phyloP scores from a whole-genome alignment of 495 filamentous ascomycete species.

The Xylaria cubensis region DNA sequence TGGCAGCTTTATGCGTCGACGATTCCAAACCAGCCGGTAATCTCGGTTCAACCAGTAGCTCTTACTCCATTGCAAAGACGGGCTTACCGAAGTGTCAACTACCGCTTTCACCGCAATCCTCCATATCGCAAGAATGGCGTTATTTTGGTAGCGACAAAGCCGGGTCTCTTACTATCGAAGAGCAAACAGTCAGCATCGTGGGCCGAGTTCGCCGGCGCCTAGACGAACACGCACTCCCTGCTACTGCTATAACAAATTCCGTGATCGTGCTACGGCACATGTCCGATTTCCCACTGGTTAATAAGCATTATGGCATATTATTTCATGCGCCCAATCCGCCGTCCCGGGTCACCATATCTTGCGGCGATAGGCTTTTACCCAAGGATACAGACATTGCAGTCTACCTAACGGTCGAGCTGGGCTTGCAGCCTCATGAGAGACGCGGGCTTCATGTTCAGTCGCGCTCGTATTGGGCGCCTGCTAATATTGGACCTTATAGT shows the following conservation, averaged over 20 bases:
- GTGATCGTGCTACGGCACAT: conserved; percentile 82
- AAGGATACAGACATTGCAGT: conserved; percentile 61
- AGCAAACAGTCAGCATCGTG: conserved; percentile 44
- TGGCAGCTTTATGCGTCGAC: conserved; percentile 5
- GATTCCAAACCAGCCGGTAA: background rate
- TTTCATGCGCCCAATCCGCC: conserved; percentile 83
- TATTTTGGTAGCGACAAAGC: conserved; percentile 29
- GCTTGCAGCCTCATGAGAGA: conserved; percentile 38
- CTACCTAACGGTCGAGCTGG: conserved; percentile 46
- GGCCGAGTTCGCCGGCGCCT: conserved; percentile 44
- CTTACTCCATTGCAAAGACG: background rate
- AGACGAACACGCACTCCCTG: conserved; percentile 34
- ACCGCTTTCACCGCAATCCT: conserved; percentile 14
- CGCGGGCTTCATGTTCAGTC: conserved; percentile 88
- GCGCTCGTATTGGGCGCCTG: conserved; percentile 94
- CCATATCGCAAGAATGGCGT: conserved; percentile 33
- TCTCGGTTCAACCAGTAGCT: conserved; percentile 9
- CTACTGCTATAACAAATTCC: conserved; percentile 70
- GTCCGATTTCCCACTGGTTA: conserved; percentile 75
- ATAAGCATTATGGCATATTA: conserved; percentile 71
- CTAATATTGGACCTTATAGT: conserved; percentile 97
- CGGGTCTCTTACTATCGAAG: conserved; percentile 37
- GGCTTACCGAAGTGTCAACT: conserved; percentile 11
- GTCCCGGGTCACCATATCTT: conserved; percentile 81
- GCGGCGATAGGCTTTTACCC: conserved; percentile 63